Base-by-base conservation (phyloP, 2,329 filamentous ascomycete species). In the Penicillium sp. region DNA sequence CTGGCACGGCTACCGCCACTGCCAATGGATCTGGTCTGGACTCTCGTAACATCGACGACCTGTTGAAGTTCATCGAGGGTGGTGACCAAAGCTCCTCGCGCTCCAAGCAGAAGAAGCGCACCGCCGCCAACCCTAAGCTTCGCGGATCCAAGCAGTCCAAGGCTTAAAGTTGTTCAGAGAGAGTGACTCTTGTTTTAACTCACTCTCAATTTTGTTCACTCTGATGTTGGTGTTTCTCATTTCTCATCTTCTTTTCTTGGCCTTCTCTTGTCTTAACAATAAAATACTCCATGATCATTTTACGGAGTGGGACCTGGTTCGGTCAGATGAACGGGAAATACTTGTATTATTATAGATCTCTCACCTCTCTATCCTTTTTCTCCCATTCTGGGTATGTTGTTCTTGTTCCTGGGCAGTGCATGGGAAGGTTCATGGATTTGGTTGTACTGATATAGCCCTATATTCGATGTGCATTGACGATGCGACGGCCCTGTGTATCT, bases 1-100 rank as follows among this genome's bases (percentile, higher is more conserved):
- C 80, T 8, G 78, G 76, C 37, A 72, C 73, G 26, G 75, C 75
- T 22, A 73, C 74, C 25, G 51, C 74, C 67, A 48, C 75, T 68
- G 51, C 74, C 67, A 48, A 75, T 68, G 65, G 75, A 70, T 76
- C 76, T 38, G 73, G 72, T 28, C 80, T 93, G 52, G 92, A 96
- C 74, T 87, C 89, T 58, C 85, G 93, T 70, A 97, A 88, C 79
- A 93, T 99, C 65, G 93, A 98, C 70, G 94, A 99, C 76, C 81
- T 99, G 43, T 83, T 99, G 74, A 92, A 90, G 78, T 98, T 94
- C 78, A 98, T 99, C 68, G 95, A 98, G 77, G 94, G 93, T 33
- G 76, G 74, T 38, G 83, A 81, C 35, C 62, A 76, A 28, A 73
- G 71, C 62, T 71, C 72, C 59, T 75, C 74, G 14, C 75, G 74